Percentiles rank a stretch among this genome's conserved stretches.
Evolutionary conservation across 177 flowering plant species (phyloP).

Genomic region (Vitis hybrid): DNA sequence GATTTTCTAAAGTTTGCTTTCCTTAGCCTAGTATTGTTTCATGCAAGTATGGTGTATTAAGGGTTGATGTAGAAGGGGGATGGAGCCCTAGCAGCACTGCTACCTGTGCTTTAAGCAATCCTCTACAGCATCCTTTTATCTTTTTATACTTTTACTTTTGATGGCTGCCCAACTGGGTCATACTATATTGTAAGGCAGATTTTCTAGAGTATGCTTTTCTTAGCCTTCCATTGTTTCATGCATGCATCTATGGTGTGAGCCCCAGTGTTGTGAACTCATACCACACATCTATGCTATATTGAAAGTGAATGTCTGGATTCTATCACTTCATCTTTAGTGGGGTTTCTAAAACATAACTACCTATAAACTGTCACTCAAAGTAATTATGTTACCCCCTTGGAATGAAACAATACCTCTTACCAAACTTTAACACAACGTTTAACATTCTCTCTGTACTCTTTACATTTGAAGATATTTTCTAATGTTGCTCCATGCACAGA

Average conservation of each 20-base stretch:
- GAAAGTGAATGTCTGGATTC: not conserved
- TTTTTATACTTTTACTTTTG: conserved; percentile 1
- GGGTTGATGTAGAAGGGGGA: too few relatives aligned
- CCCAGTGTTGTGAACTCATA: not conserved
- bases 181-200: not conserved
- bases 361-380: too few relatives aligned
- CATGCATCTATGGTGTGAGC: not conserved
- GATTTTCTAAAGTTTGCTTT: not conserved
- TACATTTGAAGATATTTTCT: too few relatives aligned
- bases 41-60: not conserved
- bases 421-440: too few relatives aligned
- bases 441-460: too few relatives aligned
- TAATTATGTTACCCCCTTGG: too few relatives aligned
- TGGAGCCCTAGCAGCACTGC: conserved; percentile 5
- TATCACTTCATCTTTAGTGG: too few relatives aligned
- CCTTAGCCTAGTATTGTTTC: not conserved
- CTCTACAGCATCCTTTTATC: not conserved
- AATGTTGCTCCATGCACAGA: too few relatives aligned
- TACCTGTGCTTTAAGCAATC: conserved; percentile 1
- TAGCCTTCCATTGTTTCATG: conserved; percentile 1
- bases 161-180: conserved; percentile 5
- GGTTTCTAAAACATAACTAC: too few relatives aligned
- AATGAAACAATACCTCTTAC: too few relatives aligned
- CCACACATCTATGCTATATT: not conserved
- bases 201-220: not conserved